A percentile compares a stretch with the other conserved stretches of the same genome.
phyloP scores from a whole-genome alignment of 768 basidiomycete genomes.

The Hericium coralloides region DNA sequence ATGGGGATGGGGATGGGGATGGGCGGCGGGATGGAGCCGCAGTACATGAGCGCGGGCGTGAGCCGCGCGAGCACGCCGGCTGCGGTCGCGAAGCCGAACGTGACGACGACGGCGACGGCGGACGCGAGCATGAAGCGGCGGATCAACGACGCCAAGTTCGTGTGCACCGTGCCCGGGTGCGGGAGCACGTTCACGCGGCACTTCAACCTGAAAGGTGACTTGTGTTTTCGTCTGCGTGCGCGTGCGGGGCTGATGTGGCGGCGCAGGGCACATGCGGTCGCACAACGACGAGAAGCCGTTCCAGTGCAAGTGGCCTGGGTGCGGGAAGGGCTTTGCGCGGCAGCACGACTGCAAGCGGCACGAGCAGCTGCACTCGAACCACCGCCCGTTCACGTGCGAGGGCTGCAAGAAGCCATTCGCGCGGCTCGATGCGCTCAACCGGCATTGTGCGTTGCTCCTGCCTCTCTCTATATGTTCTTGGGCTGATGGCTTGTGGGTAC shows the following conservation, averaged over 20 bases:
- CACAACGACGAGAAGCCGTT: conserved; percentile 95
- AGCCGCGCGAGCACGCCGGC: conserved; percentile 7
- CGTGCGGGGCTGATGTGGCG: neutral
- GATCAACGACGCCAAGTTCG: conserved; percentile 83
- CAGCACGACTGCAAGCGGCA: conserved; percentile 97
- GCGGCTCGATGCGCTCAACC: conserved; percentile 87
- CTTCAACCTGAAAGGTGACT: conserved; percentile 84
- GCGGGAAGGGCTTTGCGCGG: conserved; percentile 87
- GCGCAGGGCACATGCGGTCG: conserved; percentile 80
- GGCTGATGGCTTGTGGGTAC: conserved; percentile 1
- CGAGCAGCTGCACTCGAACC: conserved; percentile 89
- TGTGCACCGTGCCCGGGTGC: conserved; percentile 91
- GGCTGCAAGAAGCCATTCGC: conserved; percentile 93
- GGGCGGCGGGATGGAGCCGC: neutral
- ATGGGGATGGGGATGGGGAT: conserved; percentile 9
- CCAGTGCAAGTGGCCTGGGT: conserved; percentile 91
- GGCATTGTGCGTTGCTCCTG: conserved; percentile 72
- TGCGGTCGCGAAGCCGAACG: conserved; percentile 61
- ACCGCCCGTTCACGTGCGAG: conserved; percentile 86
- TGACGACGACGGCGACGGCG: conserved; percentile 85
- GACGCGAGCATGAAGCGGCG: conserved; percentile 79
- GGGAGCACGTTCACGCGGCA: conserved; percentile 95
- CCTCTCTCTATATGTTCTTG: neutral
- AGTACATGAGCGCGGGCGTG: conserved; percentile 7
- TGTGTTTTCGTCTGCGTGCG: neutral